These are phyloP conservation scores for Chlorencoelia australis DNA, from an alignment of 2,329 filamentous ascomycete genomes.

Conservation along the genomic window DNA sequence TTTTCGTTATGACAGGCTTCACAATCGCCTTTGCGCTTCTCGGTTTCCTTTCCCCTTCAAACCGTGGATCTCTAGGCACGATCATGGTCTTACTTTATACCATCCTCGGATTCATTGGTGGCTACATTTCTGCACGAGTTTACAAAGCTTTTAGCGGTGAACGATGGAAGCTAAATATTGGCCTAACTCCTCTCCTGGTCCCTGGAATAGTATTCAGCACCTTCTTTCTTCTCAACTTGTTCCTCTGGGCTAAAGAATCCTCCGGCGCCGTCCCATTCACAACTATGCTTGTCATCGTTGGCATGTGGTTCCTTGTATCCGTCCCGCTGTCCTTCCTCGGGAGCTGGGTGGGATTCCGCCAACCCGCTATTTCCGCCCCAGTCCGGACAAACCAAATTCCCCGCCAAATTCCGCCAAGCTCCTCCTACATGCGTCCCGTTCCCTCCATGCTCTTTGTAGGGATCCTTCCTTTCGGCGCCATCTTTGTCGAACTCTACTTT, in stretches of 20 bases:
- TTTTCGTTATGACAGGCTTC: conserved; percentile 94
- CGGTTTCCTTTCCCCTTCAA: conserved; percentile 90
- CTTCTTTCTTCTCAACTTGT: conserved; percentile 93
- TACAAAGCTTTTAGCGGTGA: conserved; percentile 94
- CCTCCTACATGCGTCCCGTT: conserved; percentile 73
- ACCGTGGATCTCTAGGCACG: conserved; percentile 85
- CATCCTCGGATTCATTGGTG: conserved; percentile 82
- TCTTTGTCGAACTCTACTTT: conserved; percentile 97
- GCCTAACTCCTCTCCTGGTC: conserved; percentile 74
- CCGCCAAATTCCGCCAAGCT: conserved; percentile 80
- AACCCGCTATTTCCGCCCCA: conserved; percentile 60
- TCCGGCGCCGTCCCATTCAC: conserved; percentile 92
- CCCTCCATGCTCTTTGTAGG: conserved; percentile 90
- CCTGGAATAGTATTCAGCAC: conserved; percentile 75
- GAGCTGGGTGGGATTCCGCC: conserved; percentile 87
- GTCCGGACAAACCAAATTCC: conserved; percentile 97
- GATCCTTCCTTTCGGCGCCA: conserved; percentile 87
- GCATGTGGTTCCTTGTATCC: conserved; percentile 95
- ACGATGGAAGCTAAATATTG: conserved; percentile 89
- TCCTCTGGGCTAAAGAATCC: conserved; percentile 88
- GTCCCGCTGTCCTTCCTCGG: conserved; percentile 83
- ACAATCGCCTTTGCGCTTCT: conserved; percentile 90
- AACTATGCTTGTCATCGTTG: conserved; percentile 88
- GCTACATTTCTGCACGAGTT: conserved; percentile 78
- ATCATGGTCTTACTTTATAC: conserved; percentile 93